Evolutionary conservation across 768 basidiomycete genomes (phyloP).

Genomic region (Rhodotorula babjevae): DNA sequence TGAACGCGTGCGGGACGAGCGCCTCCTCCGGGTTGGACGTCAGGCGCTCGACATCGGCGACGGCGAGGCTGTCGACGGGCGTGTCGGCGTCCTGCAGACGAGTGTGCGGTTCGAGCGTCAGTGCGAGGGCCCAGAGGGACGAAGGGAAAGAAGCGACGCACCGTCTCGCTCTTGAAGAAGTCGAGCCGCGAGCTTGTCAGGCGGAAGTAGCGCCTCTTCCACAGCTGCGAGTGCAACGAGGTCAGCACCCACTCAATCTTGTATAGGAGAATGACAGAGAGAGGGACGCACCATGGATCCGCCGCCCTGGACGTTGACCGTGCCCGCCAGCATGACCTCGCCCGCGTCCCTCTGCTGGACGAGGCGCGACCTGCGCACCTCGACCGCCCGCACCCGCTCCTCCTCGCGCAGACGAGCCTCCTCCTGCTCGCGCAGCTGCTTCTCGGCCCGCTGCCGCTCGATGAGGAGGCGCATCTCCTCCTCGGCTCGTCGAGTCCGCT

Average conservation of each 20-base stretch:
- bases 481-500: conserved; percentile 14
- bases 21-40: conserved; percentile 20
- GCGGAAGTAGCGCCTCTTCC: conserved; percentile 27
- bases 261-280: neutral
- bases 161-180: conserved; percentile 25
- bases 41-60: neutral
- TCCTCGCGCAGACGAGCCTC: conserved; percentile 1
- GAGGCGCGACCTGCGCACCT: neutral
- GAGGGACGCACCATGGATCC: conserved; percentile 16
- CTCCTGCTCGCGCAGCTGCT: conserved; percentile 21
- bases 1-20: conserved; percentile 31
- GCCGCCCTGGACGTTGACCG: conserved; percentile 26
- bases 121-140: neutral
- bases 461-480: conserved; percentile 31
- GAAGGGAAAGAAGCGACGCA: neutral
- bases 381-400: neutral
- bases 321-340: conserved; percentile 23
- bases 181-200: neutral
- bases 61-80: conserved; percentile 5
- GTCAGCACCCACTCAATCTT: no score
- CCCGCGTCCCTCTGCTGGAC: neutral
- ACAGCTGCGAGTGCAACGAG: conserved; percentile 3
- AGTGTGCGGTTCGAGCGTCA: no score
- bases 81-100: conserved; percentile 8
- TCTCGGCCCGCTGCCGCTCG: conserved; percentile 17